Evolutionary conservation across 2,329 filamentous ascomycete species (phyloP), one percentile per base, ranked within the genome.

Genomic region (Macrophomina phaseolina): DNA sequence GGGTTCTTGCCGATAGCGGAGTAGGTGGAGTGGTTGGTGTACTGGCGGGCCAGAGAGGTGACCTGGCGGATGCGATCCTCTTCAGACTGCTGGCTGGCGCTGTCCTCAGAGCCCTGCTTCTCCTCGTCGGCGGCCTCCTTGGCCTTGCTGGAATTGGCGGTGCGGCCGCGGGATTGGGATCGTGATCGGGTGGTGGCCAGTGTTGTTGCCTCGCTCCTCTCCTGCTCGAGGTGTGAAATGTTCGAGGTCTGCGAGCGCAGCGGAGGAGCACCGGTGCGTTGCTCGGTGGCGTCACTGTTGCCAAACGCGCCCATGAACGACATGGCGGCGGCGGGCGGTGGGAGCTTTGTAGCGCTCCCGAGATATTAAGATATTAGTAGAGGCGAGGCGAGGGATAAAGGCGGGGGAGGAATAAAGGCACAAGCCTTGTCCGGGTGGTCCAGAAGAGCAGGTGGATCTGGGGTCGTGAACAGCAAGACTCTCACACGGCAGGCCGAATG

Each of bases 1-100:
- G 76, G 76, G 58, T 79, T 79, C 68, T 76, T 74, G 55, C 76
- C 73, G n/a, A 75, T 72, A 4, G 79, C 73, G 3, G 78, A 79
- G 69, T 74, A 78, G 5, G 72, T 75, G 40, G 79, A 81, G 49
- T 78, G 74, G 38, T 75, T 70, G 6, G 81, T 83, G 58, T 79
- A 73, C 6, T 77, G 75, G 68, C 80, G 74, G 5, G 82, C 82
- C 18, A 84, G 76, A 53, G 77, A 72, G 34, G 75, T 72, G 36
- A 84, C 78, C 38, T 77, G 74, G 18, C 73, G 68, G 65, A 81
- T 74, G 68, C 78, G 73, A 38, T 75, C 70, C 16, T 73, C 67
- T 46, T 73, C 69, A 2, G 64, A 67, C 52, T 23, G 23, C 23
- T 69, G 68, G 65, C 75, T 72, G 42, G 71, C 69, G 2, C 70